Evolutionary conservation across 208 protist species (phyloP).

Genomic region (Crithidia fasciculata): DNA sequence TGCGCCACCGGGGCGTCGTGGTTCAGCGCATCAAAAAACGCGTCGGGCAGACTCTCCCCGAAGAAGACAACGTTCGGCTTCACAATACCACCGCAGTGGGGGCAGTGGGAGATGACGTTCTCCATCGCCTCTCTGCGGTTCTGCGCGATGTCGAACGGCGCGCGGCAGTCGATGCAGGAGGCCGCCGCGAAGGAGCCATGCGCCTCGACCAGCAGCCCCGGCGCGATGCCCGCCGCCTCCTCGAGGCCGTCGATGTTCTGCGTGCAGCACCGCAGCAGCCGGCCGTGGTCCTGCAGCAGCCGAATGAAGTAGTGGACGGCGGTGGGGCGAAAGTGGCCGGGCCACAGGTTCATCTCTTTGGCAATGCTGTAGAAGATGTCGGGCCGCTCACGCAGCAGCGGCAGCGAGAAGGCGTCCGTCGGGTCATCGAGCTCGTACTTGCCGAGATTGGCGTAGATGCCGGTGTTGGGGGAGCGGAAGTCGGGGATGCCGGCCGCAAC

Average conservation of each 20-base stretch:
- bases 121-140: conserved; percentile 44
- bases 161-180: conserved; percentile 86
- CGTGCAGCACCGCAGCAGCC: conserved; percentile 94
- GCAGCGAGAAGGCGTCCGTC: conserved; percentile 90
- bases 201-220: conserved; percentile 91
- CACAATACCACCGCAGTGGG: conserved; percentile 72
- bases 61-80: conserved; percentile 98
- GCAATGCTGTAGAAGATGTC: conserved; percentile 93
- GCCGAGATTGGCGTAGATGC: conserved; percentile 90
- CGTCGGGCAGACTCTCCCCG: conserved; percentile 92
- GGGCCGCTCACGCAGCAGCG: conserved; percentile 87
- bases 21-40: conserved; percentile 73
- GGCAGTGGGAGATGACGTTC: conserved; percentile 68
- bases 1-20: conserved; percentile 84
- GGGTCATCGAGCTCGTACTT: conserved; percentile 94
- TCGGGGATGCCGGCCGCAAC: conserved; percentile 95
- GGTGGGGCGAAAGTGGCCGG: conserved; percentile 85
- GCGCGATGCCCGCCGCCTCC: conserved; percentile 72
- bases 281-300: conserved; percentile 90
- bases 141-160: conserved; percentile 48
- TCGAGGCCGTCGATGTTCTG: conserved; percentile 98
- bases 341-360: conserved; percentile 87
- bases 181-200: conserved; percentile 94
- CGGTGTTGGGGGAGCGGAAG: conserved; percentile 92
- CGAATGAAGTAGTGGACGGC: conserved; percentile 93